These are phyloP conservation scores for Encephalitozoon hellem DNA, from an alignment of 371 early-diverging fungal genomes.

Conservation along the genomic window DNA sequence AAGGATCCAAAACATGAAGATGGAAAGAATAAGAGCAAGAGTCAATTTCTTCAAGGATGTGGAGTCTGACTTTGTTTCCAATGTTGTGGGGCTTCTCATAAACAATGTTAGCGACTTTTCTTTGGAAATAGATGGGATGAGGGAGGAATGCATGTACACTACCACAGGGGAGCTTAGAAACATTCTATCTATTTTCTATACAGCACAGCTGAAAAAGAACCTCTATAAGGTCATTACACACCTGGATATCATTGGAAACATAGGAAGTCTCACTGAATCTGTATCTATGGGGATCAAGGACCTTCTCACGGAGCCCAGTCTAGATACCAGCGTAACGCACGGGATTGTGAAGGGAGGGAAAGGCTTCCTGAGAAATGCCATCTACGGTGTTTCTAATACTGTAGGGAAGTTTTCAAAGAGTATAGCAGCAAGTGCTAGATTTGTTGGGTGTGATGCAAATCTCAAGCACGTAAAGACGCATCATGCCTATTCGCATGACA, in stretches of 20 bases:
- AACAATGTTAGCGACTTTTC: conserved; percentile 5
- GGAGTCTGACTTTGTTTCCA: not conserved
- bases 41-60: not conserved
- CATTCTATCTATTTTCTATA: not conserved
- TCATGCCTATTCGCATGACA: not conserved
- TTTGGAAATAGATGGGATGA: not conserved
- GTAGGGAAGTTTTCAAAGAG: not conserved
- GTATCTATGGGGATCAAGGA: conserved; percentile 2
- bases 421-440: not conserved
- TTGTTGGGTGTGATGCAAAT: not conserved
- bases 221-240: not conserved
- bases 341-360: conserved; percentile 1
- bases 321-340: not conserved
- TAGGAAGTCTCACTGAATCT: not conserved
- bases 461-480: not conserved
- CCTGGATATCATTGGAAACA: not conserved
- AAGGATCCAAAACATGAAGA: not conserved
- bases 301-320: not conserved
- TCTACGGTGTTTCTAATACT: conserved; percentile 1
- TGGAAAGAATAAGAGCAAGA: not conserved
- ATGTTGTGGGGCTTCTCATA: not conserved
- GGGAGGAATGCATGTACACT: not conserved
- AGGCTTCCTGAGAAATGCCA: not conserved
- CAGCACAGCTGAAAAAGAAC: not conserved
- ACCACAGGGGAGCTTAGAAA: not conserved